These are phyloP conservation scores for Vaccinium corymbosum DNA, from an alignment of 148 eudicot species.

Conservation along the genomic window DNA sequence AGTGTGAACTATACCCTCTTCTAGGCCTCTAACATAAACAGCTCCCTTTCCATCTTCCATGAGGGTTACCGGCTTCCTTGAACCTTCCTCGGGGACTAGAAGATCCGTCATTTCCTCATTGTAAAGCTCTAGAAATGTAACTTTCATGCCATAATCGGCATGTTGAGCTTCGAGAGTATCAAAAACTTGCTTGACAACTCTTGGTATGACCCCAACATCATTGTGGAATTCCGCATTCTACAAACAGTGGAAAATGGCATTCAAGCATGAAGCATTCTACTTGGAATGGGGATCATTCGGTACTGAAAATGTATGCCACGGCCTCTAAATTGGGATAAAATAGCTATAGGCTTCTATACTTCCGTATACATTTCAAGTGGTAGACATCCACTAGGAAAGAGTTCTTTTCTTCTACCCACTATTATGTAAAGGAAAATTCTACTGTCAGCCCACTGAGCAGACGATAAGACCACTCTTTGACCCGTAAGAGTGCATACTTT, in stretches of 20 bases:
- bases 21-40: slow-evolving; percentile 37
- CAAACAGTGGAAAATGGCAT: neutral
- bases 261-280: neutral
- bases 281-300: neutral
- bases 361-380: too few relatives aligned
- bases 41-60: slow-evolving; percentile 55
- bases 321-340: neutral
- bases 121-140: slow-evolving; percentile 41
- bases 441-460: too few relatives aligned
- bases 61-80: slow-evolving; percentile 28
- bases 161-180: slow-evolving; percentile 32
- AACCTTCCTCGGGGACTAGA: slow-evolving; percentile 27
- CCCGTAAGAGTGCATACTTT: too few relatives aligned
- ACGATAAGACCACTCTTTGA: too few relatives aligned
- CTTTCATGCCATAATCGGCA: slow-evolving; percentile 38
- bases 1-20: slow-evolving; percentile 31
- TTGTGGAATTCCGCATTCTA: slow-evolving; percentile 30
- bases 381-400: too few relatives aligned
- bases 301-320: neutral
- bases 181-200: slow-evolving; percentile 36
- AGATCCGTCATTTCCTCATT: slow-evolving; percentile 47
- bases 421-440: too few relatives aligned
- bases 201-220: slow-evolving; percentile 39
- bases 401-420: too few relatives aligned
- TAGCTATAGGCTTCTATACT: neutral